These are phyloP conservation scores for Coemansia sp. DNA, from an alignment of 192 early-diverging fungal species.

Conservation along the genomic window DNA sequence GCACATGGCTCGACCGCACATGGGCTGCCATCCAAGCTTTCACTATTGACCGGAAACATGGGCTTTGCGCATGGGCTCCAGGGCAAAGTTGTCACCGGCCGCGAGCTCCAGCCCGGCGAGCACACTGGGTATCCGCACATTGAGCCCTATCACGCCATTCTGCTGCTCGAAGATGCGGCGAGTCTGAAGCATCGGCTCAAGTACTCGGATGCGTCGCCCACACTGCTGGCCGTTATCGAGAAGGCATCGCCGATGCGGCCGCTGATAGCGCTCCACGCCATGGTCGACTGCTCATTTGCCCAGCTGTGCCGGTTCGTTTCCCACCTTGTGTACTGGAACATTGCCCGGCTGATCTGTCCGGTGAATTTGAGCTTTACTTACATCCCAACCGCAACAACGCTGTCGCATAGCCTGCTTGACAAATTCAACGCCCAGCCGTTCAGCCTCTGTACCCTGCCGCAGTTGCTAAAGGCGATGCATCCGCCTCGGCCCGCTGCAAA, in stretches of 20 bases:
- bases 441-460: slow-evolving; percentile 25
- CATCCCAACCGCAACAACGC: slow-evolving; percentile 32
- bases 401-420: background rate
- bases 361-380: slow-evolving; percentile 77
- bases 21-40: slow-evolving; percentile 7
- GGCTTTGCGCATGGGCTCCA: slow-evolving; percentile 15
- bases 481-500: slow-evolving; percentile 37
- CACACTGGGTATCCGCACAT: slow-evolving; percentile 61
- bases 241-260: slow-evolving; percentile 25
- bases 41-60: slow-evolving; percentile 5
- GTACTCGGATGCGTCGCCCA: slow-evolving; percentile 82
- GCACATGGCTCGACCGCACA: slow-evolving; percentile 9
- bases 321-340: slow-evolving; percentile 91
- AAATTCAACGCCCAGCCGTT: slow-evolving; percentile 12
- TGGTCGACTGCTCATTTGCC: slow-evolving; percentile 89
- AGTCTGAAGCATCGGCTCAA: slow-evolving; percentile 72
- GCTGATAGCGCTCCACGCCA: slow-evolving; percentile 75
- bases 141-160: slow-evolving; percentile 82
- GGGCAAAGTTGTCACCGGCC: slow-evolving; percentile 40
- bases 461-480: slow-evolving; percentile 37
- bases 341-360: slow-evolving; percentile 86
- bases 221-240: slow-evolving; percentile 74
- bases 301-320: slow-evolving; percentile 88
- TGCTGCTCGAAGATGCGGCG: slow-evolving; percentile 82
- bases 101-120: slow-evolving; percentile 60